phyloP scores from a whole-genome alignment of 768 basidiomycete genomes.

The Candolleomyces efflorescens region DNA sequence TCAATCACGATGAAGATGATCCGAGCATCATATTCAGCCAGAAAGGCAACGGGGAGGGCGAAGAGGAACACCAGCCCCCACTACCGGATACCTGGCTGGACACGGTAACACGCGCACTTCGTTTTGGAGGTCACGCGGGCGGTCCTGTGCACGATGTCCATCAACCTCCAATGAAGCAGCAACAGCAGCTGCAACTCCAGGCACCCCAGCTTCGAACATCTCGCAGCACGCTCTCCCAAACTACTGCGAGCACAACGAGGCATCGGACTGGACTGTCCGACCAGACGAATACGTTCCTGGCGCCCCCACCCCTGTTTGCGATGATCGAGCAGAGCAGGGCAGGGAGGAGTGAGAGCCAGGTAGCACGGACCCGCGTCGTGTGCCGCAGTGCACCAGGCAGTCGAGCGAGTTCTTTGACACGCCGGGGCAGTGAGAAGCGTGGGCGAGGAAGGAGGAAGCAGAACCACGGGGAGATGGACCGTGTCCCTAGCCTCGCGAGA shows the following conservation, averaged over 20 bases:
- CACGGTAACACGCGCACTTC: constrained; percentile 60
- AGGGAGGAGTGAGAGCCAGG: constrained; percentile 31
- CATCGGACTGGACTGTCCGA: constrained; percentile 29
- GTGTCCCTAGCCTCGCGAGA: constrained; percentile 58
- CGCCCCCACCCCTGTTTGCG: constrained; percentile 35
- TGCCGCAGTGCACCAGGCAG: constrained; percentile 72
- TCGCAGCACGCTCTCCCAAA: constrained; percentile 39
- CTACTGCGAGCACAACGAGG: constrained; percentile 14
- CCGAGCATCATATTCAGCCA: constrained; percentile 9
- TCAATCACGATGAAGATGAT: constrained; percentile 10
- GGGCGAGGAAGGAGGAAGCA: constrained; percentile 15
- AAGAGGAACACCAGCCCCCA: constrained; percentile 39
- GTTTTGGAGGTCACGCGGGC: constrained; percentile 49
- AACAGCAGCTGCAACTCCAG: neutral
- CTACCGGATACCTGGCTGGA: constrained; percentile 70
- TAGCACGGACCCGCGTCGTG: constrained; percentile 53
- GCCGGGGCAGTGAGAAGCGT: constrained; percentile 18
- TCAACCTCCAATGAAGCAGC: neutral
- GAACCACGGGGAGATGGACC: constrained; percentile 21
- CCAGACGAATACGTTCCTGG: constrained; percentile 25
- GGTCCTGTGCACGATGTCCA: constrained; percentile 25
- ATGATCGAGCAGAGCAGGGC: constrained; percentile 32
- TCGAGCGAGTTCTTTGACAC: constrained; percentile 45
- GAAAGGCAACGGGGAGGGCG: constrained; percentile 25
- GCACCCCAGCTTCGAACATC: constrained; percentile 19